Evolutionary conservation across 352 stramenopile species (phyloP), one percentile per base, ranked within the genome.

Genomic region (Phytophthora pluvialis): DNA sequence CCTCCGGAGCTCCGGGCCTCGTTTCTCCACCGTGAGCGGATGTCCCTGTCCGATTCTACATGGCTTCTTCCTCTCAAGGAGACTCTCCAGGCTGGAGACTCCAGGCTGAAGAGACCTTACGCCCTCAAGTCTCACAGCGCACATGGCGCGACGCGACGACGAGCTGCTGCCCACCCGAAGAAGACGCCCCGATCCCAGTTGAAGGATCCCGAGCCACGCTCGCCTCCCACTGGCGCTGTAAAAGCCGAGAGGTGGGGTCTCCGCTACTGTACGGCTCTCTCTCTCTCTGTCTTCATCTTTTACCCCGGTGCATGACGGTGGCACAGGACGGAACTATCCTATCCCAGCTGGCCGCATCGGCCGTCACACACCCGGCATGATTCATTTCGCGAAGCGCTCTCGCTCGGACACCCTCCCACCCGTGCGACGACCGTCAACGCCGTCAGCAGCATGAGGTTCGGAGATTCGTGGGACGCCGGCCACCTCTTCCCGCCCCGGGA

Each of bases 381-480:
- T 43, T 61, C 66, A 74, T 48, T 74, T 67, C 42, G 36, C 42
- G n/a, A 73, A 70, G 55, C 48, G 28, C 61, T 68, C 33, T 64
- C 42, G 15, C 10, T 46, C 18, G 25, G 12, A 35, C 46, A 64
- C 29, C 26, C 9, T 21, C 21, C 21, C 21, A 21, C 21, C 21
- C 21, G 21, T 21, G 21, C 21, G 21, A 21, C n/a, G 9, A 25
- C 8, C 53, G 42, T 16, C 60, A 26, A 42, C 25, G n/a, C n/a
- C n/a, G n/a, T n/a, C n/a, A 54, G 15, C 29, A 63, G 15, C 40
- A 74, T 77, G 69, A 52, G 55, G 39, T 77, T 77, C 54, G 54
- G 50, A 68, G 39, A 70, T 42, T 67, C 69, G n/a, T 77, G 69
- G 69, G 69, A 77, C 52, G 69, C 69, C 28, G 65, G 65, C 1